Conservation (phyloP, 495 filamentous ascomycete species). For the Physcia stellaris region DNA sequence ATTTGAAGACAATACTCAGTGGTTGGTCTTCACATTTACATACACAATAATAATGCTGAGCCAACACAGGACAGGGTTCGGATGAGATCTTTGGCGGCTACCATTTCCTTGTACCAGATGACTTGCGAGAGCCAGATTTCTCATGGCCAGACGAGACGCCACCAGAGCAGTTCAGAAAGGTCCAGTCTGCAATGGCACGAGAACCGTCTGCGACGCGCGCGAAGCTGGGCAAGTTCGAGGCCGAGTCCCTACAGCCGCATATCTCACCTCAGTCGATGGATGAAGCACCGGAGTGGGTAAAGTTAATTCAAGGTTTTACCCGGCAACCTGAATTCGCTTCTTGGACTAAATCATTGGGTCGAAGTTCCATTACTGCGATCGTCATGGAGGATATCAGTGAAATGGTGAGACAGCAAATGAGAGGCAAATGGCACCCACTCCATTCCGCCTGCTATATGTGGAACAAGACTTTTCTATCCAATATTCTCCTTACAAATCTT, state of each 20-base stretch:
- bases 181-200: too few species aligned
- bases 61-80: slow-evolving; percentile 30
- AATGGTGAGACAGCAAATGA: slow-evolving; percentile 24
- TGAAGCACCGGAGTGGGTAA: too few species aligned
- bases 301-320: too few species aligned
- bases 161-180: too few species aligned
- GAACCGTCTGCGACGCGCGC: too few species aligned
- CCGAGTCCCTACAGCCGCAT: too few species aligned
- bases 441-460: slow-evolving; percentile 33
- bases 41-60: not conserved
- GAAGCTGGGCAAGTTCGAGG: too few species aligned
- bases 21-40: slow-evolving; percentile 2
- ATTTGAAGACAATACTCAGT: slow-evolving; percentile 36
- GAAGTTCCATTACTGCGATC: too few species aligned
- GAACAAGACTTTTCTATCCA: slow-evolving; percentile 24
- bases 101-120: slow-evolving; percentile 25
- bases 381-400: too few species aligned
- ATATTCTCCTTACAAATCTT: slow-evolving; percentile 28
- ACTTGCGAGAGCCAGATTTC: slow-evolving; percentile 29
- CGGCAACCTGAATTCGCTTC: too few species aligned
- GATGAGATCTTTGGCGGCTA: slow-evolving; percentile 43
- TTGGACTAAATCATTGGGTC: too few species aligned
- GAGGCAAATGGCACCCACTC: slow-evolving; percentile 33
- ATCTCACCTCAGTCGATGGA: too few species aligned
- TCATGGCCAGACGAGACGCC: slow-evolving; percentile 22